Evolutionary conservation across 345 rosid species (phyloP), one percentile per base, ranked within the genome.

Genomic region (Citrus reticulata): DNA sequence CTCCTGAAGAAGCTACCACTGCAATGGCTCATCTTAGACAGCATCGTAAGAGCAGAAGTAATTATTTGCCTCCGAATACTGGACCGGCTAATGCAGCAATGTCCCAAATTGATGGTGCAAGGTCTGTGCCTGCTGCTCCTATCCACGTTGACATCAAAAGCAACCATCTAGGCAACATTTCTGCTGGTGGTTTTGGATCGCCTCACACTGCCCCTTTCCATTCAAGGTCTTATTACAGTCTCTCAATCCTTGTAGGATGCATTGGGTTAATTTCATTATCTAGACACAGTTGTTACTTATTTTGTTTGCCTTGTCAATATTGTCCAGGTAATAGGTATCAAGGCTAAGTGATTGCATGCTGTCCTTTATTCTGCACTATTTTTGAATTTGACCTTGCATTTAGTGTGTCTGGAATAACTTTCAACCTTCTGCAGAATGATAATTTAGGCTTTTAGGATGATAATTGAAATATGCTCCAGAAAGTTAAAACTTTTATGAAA

Each of bases 21-120:
- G 97, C 92, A 62, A 91, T 94, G 97, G 86, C 87, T 61, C 97
- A 93, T 87, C 94, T 96, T 81, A 90, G 99, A 78, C 89, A 85
- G 76, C 85, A 78, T 51, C 93, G 97, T 34, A 89, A 82, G 84
- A 93, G 86, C 80, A 85, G 86, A 85, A 84, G 86, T 39, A 91
- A 86, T 79, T 80, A 81, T 74, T 19, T 79, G 62, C 79, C 85
- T 64, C 83, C 81, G 59, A 85, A 81, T 82, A 69, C 90, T 39
- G 89, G 83, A 37, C 81, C 89, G 74, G 73, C 79, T 78, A 85
- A 80, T 88, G 80, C 73, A 58, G 81, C 90, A n/a, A 74, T 88
- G 85, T 83, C 91, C 75, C 94, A 85, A 80, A 84, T 86, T 73
- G 94, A 92, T 71, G 85, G 85, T 77, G 82, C 82, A 80, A 90